phyloP scores from a whole-genome alignment of 2,329 filamentous ascomycete genomes.

The Diaporthe ilicicola region DNA sequence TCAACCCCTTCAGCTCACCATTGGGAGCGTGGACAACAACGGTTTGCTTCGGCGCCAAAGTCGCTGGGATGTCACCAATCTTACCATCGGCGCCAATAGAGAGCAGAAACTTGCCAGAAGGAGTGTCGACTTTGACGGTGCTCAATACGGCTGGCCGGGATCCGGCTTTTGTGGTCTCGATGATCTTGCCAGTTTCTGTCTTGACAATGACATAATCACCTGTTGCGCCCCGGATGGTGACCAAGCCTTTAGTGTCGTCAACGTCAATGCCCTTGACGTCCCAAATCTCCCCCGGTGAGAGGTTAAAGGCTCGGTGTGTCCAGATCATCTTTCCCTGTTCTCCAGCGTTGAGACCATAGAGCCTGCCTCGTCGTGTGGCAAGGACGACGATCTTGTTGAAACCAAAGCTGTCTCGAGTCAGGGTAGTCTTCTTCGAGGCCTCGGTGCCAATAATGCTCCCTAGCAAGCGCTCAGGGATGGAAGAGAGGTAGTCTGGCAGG shows the following conservation, averaged over 20 bases:
- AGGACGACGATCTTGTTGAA: constrained; percentile 87
- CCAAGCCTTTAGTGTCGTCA: constrained; percentile 62
- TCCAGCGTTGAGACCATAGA: constrained; percentile 82
- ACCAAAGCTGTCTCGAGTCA: constrained; percentile 80
- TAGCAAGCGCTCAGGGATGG: constrained; percentile 74
- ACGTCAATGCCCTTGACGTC: constrained; percentile 74
- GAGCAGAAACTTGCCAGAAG: constrained; percentile 61
- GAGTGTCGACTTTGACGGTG: constrained; percentile 62
- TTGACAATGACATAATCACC: constrained; percentile 70
- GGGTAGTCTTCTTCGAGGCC: constrained; percentile 52
- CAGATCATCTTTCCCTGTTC: constrained; percentile 79
- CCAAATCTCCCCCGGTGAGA: constrained; percentile 65
- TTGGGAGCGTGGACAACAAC: constrained; percentile 61
- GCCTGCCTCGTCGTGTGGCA: constrained; percentile 79
- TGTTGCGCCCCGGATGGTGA: constrained; percentile 66
- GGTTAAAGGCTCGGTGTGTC: constrained; percentile 71
- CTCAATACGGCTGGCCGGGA: constrained; percentile 51
- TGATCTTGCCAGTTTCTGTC: constrained; percentile 59
- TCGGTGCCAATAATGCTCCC: constrained; percentile 69
- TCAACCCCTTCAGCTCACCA: constrained; percentile 63
- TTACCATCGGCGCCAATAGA: constrained; percentile 61
- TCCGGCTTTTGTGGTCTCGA: constrained; percentile 53
- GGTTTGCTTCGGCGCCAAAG: constrained; percentile 59
- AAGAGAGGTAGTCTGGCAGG: constrained; percentile 77
- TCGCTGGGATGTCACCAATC: constrained; percentile 54